Conservation (phyloP, 345 rosid species). For the Aquilaria yunnanensis region DNA sequence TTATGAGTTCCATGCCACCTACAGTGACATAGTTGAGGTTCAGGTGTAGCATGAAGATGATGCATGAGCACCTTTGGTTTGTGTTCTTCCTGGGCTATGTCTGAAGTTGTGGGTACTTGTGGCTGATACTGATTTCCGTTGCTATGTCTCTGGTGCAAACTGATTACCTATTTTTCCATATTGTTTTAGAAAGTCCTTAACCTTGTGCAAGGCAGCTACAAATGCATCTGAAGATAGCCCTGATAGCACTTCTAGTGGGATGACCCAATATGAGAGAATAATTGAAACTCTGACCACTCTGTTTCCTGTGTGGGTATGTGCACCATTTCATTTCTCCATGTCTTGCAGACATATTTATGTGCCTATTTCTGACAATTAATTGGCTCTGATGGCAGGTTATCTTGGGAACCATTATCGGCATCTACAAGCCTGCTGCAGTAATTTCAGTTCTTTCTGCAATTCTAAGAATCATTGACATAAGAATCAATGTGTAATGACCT, state of each 20-base stretch:
- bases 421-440: slow-evolving; percentile 89
- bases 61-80: too few species aligned
- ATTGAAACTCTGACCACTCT: slow-evolving; percentile 86
- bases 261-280: slow-evolving; percentile 69
- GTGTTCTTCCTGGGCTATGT: too few species aligned
- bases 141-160: background rate
- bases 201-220: slow-evolving; percentile 61
- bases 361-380: background rate
- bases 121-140: too few species aligned
- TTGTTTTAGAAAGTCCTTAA: slow-evolving; percentile 29
- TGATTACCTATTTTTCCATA: slow-evolving; percentile 8
- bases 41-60: too few species aligned
- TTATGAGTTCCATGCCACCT: too few species aligned
- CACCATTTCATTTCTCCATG: slow-evolving; percentile 1
- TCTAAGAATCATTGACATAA: slow-evolving; percentile 7
- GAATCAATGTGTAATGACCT: slow-evolving; percentile 10
- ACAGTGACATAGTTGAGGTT: too few species aligned
- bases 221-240: slow-evolving; percentile 60
- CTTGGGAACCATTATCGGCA: slow-evolving; percentile 82
- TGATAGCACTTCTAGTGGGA: slow-evolving; percentile 32
- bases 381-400: slow-evolving; percentile 45
- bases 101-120: too few species aligned
- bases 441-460: slow-evolving; percentile 8
- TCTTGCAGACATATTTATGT: too few species aligned
- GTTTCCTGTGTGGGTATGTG: slow-evolving; percentile 84